Base-by-base conservation (phyloP, 2,329 filamentous ascomycete genomes). In the Pestalotiopsis sp. region DNA sequence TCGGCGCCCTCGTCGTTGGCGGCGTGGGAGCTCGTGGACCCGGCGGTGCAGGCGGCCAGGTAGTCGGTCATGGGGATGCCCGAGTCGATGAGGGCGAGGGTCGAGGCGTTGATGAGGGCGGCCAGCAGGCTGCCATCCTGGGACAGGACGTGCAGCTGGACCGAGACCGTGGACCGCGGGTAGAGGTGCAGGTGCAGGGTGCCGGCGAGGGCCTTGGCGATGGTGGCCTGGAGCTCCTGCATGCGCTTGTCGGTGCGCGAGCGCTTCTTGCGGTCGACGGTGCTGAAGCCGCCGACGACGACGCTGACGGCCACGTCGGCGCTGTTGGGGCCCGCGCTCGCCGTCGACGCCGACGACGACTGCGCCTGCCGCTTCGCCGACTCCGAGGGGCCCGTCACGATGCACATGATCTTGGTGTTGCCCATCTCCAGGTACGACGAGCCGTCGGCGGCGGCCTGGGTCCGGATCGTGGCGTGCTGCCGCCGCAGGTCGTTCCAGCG, bases 401-500 rank as follows among this genome's bases (percentile, higher is more conserved):
- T 94, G 81, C 95, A 98, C 82, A 98, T 93, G 74, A 99, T 92
- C 79, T 97, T 96, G 25, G 96, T 99, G 82, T 98, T 97, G 75
- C 96, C 96, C 91, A 97, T 97, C 79, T 97, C 94, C 69, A 98
- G 90, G 81, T 97, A 97, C 70, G 92, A 93, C 59, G 93, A 97
- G 45, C 96, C 96, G 75, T 98, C 96, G 67, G 95, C 94, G 64
- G 95, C 92, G 70, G 95, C 92, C 81, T 98, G 96, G 1, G 94
- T 98, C 71, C 92, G 93, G 77, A 99, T 94, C 81, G 97, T 93
- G 62, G 93, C 95, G 77, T 94, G 90, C 64, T 97, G 88, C 7
- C 93, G 91, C 36, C 96, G 94, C 52, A 99, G 89, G 81, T 99
- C 96, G 83, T 99, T 98, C 96, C 96, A 99, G 75, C 96, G 91